phyloP scores from a whole-genome alignment of 164 flowering plant species.

The Liquidambar formosana region DNA sequence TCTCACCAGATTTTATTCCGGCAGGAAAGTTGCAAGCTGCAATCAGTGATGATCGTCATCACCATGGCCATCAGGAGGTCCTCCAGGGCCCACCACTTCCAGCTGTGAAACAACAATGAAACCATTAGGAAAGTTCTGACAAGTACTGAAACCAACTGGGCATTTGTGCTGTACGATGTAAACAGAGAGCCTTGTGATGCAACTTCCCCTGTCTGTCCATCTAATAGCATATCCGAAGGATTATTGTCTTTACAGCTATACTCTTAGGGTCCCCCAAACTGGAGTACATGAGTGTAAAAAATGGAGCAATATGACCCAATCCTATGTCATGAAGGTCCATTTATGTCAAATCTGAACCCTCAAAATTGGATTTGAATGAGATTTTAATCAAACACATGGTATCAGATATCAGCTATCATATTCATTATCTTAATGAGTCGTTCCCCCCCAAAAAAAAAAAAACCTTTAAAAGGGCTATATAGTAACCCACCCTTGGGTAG shows the following conservation, averaged over 20 bases:
- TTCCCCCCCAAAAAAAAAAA: no score
- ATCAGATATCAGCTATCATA: background rate
- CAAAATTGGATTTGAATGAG: background rate
- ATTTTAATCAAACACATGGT: background rate
- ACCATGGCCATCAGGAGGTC: constrained; percentile 62
- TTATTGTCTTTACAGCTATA: background rate
- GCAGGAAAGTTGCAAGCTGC: constrained; percentile 25
- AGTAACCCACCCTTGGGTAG: no score
- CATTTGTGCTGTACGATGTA: background rate
- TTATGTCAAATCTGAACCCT: no score
- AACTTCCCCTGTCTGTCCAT: no score
- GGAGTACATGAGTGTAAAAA: no score
- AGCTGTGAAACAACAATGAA: constrained; percentile 45
- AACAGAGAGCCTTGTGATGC: constrained; percentile 1
- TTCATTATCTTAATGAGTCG: background rate
- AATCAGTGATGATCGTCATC: constrained; percentile 45
- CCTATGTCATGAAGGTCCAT: no score
- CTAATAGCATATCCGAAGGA: background rate
- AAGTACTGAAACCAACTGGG: background rate
- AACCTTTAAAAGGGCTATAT: background rate
- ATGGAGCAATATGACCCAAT: no score
- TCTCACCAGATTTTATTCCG: constrained; percentile 43
- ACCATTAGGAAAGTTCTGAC: background rate
- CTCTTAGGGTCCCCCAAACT: background rate
- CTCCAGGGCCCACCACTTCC: constrained; percentile 84